These are phyloP conservation scores for Cymodocea nodosa DNA, from an alignment of 116 monocot species.

Conservation along the genomic window DNA sequence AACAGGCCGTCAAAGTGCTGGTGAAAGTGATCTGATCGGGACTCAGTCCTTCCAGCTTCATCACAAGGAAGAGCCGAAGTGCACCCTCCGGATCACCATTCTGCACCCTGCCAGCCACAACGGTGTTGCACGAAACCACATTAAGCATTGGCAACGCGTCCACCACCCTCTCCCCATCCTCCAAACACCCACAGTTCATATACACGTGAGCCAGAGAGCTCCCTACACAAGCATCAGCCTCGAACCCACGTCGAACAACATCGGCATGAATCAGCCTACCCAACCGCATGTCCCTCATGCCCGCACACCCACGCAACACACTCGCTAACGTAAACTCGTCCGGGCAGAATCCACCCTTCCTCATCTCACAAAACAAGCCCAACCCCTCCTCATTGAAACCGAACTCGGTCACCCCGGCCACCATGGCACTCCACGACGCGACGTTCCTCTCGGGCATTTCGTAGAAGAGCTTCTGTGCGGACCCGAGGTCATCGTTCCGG, in stretches of 20 bases:
- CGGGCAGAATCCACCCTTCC: constrained; percentile 21
- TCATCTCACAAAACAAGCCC: constrained; percentile 29
- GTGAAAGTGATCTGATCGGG: constrained; percentile 54
- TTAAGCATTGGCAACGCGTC: constrained; percentile 28
- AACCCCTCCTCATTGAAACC: constrained; percentile 35
- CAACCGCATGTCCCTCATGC: constrained; percentile 22
- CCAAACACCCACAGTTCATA: constrained; percentile 44
- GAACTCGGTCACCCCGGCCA: constrained; percentile 33
- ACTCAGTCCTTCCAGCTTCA: constrained; percentile 32
- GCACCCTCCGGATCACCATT: constrained; percentile 65
- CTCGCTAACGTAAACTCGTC: constrained; percentile 64
- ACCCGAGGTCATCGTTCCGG: constrained; percentile 17
- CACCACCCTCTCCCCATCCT: constrained; percentile 36
- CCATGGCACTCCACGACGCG: constrained; percentile 55
- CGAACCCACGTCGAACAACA: constrained; percentile 27
- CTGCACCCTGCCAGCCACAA: constrained; percentile 51
- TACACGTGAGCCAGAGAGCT: constrained; percentile 79
- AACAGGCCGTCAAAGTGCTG: constrained; percentile 44
- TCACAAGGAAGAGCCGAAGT: constrained; percentile 30
- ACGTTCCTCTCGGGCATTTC: constrained; percentile 56
- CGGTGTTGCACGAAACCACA: constrained; percentile 50
- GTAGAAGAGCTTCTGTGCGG: constrained; percentile 40
- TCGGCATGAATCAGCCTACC: constrained; percentile 50
- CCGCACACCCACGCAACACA: constrained; percentile 42
- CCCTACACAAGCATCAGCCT: constrained; percentile 42